phyloP scores from a whole-genome alignment of 345 rosid genomes.

The Eucalyptus marginata region DNA sequence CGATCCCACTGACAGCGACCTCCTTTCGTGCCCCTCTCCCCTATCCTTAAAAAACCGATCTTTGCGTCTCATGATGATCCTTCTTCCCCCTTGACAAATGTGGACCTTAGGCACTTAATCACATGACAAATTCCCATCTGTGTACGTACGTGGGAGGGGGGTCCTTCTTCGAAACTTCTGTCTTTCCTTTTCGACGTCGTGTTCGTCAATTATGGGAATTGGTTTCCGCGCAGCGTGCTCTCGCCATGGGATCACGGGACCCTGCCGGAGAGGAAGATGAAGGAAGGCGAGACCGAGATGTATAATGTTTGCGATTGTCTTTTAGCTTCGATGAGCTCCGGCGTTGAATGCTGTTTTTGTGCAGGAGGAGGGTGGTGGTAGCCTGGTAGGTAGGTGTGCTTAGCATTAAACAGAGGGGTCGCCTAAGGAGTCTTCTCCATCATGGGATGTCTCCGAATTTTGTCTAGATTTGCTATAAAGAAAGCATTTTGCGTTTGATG shows the following conservation, averaged over 20 bases:
- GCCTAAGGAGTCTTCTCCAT: neutral
- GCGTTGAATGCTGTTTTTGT: neutral
- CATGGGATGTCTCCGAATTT: neutral
- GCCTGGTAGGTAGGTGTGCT: neutral
- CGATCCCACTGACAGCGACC: neutral
- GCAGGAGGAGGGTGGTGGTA: neutral
- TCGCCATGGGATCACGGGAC: neutral
- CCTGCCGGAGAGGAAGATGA: neutral
- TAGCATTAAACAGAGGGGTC: neutral
- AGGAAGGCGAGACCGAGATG: neutral
- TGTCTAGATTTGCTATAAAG: neutral
- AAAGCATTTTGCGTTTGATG: neutral
- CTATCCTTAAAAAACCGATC: neutral
- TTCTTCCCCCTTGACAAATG: neutral
- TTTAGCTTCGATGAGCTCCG: neutral
- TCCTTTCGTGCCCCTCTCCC: neutral
- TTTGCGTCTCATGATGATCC: neutral
- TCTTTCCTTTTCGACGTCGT: neutral
- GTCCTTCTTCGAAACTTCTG: neutral
- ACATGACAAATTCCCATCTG: neutral
- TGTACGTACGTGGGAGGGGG: neutral
- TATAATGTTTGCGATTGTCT: neutral
- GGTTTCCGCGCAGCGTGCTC: neutral
- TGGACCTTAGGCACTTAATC: neutral
- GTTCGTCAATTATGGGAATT: neutral